Evolutionary conservation across 805 yeast species (phyloP).

Genomic region (Dipodascus geniculatus): DNA sequence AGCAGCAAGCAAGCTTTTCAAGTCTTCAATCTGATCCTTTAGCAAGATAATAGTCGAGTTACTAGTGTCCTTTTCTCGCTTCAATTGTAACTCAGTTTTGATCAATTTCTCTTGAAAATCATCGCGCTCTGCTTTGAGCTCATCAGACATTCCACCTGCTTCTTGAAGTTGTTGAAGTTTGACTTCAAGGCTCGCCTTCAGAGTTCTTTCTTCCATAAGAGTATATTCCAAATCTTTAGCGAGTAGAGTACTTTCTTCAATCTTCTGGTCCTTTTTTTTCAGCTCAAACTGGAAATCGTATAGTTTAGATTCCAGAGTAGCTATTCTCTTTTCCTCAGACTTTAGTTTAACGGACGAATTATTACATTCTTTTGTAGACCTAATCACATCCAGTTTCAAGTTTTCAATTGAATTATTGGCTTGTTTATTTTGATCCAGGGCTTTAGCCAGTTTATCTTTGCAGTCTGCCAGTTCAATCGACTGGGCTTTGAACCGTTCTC

Average conservation of each 20-base stretch:
- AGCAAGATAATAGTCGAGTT: neutral
- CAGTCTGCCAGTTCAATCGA: constrained; percentile 22
- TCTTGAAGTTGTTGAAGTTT: constrained; percentile 23
- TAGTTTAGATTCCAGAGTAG: constrained; percentile 12
- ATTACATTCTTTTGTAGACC: constrained; percentile 20
- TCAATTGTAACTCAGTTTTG: constrained; percentile 25
- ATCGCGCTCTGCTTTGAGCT: constrained; percentile 15
- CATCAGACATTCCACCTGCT: constrained; percentile 19
- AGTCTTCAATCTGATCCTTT: constrained; percentile 7
- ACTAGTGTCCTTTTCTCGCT: neutral
- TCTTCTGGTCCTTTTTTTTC: constrained; percentile 7
- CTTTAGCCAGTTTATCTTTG: constrained; percentile 24
- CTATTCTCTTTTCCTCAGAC: constrained; percentile 13
- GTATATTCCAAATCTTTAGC: constrained; percentile 24
- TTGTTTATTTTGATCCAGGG: constrained; percentile 26
- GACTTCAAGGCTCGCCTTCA: constrained; percentile 9
- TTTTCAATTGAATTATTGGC: constrained; percentile 10
- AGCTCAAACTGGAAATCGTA: constrained; percentile 16
- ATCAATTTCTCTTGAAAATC: constrained; percentile 15
- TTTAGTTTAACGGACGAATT: constrained; percentile 20
- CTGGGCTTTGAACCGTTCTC: constrained; percentile 34
- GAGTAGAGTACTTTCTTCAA: constrained; percentile 11
- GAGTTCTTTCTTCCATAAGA: constrained; percentile 21
- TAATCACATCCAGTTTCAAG: constrained; percentile 28
- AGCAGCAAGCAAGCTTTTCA: constrained; percentile 11